These are phyloP conservation scores for Vanderwaltozyma yarrowii DNA, from an alignment of 805 yeast species.

Conservation along the genomic window DNA sequence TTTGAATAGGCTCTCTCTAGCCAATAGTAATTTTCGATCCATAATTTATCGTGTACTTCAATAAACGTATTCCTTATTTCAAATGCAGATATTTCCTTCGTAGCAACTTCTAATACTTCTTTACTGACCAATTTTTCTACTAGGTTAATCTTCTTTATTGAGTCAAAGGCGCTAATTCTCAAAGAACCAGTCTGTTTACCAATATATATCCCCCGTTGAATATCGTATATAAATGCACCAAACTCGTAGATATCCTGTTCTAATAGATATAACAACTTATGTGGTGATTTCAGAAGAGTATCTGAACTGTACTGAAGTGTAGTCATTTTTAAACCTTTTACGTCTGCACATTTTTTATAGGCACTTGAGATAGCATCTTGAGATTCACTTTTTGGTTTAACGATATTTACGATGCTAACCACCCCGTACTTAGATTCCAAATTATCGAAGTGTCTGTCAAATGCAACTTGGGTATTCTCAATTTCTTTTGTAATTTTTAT, in stretches of 20 bases:
- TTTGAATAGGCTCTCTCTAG: slow-evolving; percentile 64
- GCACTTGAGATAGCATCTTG: slow-evolving; percentile 61
- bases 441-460: slow-evolving; percentile 68
- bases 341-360: slow-evolving; percentile 43
- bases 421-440: slow-evolving; percentile 71
- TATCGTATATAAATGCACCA: slow-evolving; percentile 77
- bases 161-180: slow-evolving; percentile 81
- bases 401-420: slow-evolving; percentile 69
- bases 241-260: slow-evolving; percentile 62
- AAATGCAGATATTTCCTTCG: slow-evolving; percentile 34
- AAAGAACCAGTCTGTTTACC: slow-evolving; percentile 87
- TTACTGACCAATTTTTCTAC: slow-evolving; percentile 60
- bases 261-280: slow-evolving; percentile 40
- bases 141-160: slow-evolving; percentile 78
- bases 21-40: slow-evolving; percentile 92
- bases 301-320: slow-evolving; percentile 31
- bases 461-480: slow-evolving; percentile 81
- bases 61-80: slow-evolving; percentile 39
- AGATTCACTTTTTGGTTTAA: slow-evolving; percentile 50
- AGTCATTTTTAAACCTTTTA: slow-evolving; percentile 26
- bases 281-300: slow-evolving; percentile 30
- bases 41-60: slow-evolving; percentile 61
- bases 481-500: slow-evolving; percentile 66
- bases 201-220: slow-evolving; percentile 43
- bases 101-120: slow-evolving; percentile 43